These are phyloP conservation scores for Triangularia verruculosa DNA, from an alignment of 2,329 filamentous ascomycete genomes.

Conservation along the genomic window DNA sequence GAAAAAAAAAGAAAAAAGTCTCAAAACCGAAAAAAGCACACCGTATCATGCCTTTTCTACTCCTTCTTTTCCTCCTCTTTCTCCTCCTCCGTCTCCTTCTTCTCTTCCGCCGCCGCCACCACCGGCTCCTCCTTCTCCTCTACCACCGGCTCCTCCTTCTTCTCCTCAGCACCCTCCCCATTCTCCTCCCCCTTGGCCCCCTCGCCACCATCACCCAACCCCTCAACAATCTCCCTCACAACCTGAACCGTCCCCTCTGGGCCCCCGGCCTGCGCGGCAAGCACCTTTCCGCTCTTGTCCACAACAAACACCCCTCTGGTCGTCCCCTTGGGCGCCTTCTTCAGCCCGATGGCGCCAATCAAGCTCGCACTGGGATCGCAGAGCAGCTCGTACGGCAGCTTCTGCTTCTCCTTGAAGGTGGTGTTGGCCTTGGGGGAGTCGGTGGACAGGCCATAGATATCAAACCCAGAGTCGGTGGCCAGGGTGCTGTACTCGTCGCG, in stretches of 20 bases:
- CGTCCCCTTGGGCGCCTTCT: conserved; percentile 78
- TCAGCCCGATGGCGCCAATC: conserved; percentile 83
- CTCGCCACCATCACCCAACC: conserved; percentile 31
- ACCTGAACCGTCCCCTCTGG: conserved; percentile 75
- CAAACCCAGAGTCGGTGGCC: conserved; percentile 67
- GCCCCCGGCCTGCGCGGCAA: conserved; percentile 70
- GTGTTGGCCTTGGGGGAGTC: conserved; percentile 91
- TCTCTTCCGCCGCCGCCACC: conserved; percentile 25
- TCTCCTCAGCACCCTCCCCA: conserved; percentile 22
- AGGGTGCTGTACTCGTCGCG: conserved; percentile 77
- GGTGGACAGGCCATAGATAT: conserved; percentile 84
- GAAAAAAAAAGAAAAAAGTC: not conserved
- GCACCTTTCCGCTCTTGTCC: conserved; percentile 70
- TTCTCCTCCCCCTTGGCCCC: conserved; percentile 25
- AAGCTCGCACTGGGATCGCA: conserved; percentile 75
- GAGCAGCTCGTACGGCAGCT: conserved; percentile 80
- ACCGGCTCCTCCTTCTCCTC: conserved; percentile 34
- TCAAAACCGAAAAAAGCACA: not conserved
- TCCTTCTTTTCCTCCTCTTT: conserved; percentile 32
- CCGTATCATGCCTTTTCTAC: not conserved
- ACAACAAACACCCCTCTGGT: conserved; percentile 85
- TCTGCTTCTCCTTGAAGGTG: conserved; percentile 88
- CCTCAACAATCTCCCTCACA: conserved; percentile 67
- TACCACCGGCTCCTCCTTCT: conserved; percentile 2
- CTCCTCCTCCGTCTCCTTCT: conserved; percentile 32